These are phyloP conservation scores for Aplosporella prunicola DNA, from an alignment of 2,329 filamentous ascomycete genomes.

Conservation along the genomic window DNA sequence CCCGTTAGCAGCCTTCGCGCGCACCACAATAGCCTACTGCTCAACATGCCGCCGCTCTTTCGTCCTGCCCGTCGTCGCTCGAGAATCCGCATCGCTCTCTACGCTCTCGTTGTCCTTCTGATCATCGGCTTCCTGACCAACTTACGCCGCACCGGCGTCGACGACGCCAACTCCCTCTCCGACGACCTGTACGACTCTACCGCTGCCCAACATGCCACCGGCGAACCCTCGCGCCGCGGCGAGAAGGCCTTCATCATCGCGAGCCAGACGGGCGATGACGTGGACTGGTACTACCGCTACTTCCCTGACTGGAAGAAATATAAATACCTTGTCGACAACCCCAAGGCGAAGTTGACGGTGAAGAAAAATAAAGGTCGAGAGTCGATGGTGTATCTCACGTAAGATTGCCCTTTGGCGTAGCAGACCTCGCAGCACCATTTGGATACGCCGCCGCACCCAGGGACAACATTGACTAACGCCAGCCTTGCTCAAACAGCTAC, in stretches of 20 bases:
- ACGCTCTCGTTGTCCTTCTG: conserved; percentile 6
- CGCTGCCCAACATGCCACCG: background rate
- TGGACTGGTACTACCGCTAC: conserved; percentile 31
- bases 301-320: conserved; percentile 31
- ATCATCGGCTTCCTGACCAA: conserved; percentile 11
- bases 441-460: background rate
- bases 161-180: conserved; percentile 1
- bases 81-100: conserved; percentile 10
- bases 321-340: conserved; percentile 36
- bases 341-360: conserved; percentile 29
- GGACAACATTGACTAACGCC: conserved; percentile 2
- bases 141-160: conserved; percentile 1
- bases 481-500: conserved; percentile 19
- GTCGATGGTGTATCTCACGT: conserved; percentile 42
- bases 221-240: conserved; percentile 2
- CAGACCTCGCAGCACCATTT: too few relatives aligned
- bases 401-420: conserved; percentile 14
- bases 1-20: too few relatives aligned
- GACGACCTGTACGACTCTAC: conserved; percentile 8
- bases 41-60: too few relatives aligned
- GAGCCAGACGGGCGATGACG: conserved; percentile 28
- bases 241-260: conserved; percentile 27
- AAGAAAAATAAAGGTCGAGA: conserved; percentile 41
- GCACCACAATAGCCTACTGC: too few relatives aligned
- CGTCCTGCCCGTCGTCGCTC: conserved; percentile 9